Evolutionary conservation across 2,329 filamentous ascomycete species (phyloP).

Genomic region (Diaporthe vexans): DNA sequence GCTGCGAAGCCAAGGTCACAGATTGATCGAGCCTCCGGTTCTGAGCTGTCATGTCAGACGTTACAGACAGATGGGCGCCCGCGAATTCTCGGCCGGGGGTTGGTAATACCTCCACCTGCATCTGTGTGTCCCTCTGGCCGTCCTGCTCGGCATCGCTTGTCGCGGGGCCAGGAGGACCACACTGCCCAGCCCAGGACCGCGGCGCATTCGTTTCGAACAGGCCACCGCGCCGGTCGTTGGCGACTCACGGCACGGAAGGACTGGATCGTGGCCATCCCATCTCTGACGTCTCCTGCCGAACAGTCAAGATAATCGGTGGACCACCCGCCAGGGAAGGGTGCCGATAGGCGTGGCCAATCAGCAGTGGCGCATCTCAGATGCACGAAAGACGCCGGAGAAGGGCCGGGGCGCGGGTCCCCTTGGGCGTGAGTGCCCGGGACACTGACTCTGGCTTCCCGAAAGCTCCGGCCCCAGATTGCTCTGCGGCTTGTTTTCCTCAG

Average conservation of each 20-base stretch:
- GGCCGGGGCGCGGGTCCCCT: constrained; percentile 35
- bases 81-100: neutral
- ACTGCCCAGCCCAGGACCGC: neutral
- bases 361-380: constrained; percentile 16
- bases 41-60: constrained; percentile 1
- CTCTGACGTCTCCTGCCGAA: constrained; percentile 22
- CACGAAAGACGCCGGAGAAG: constrained; percentile 41
- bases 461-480: constrained; percentile 24
- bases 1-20: constrained; percentile 5
- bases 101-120: neutral
- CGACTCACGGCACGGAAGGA: constrained; percentile 21
- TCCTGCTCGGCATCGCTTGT: neutral
- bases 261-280: neutral
- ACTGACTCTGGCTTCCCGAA: constrained; percentile 31
- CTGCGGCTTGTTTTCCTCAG: neutral
- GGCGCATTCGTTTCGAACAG: constrained; percentile 3
- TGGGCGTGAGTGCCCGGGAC: constrained; percentile 31
- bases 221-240: constrained; percentile 24
- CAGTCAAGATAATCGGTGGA: constrained; percentile 12
- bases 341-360: constrained; percentile 38
- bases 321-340: constrained; percentile 20
- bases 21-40: neutral
- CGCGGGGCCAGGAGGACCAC: neutral
- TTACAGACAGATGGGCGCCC: neutral
- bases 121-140: neutral